These are phyloP conservation scores for Termitomyces heimii DNA, from an alignment of 768 basidiomycete genomes.

Conservation along the genomic window DNA sequence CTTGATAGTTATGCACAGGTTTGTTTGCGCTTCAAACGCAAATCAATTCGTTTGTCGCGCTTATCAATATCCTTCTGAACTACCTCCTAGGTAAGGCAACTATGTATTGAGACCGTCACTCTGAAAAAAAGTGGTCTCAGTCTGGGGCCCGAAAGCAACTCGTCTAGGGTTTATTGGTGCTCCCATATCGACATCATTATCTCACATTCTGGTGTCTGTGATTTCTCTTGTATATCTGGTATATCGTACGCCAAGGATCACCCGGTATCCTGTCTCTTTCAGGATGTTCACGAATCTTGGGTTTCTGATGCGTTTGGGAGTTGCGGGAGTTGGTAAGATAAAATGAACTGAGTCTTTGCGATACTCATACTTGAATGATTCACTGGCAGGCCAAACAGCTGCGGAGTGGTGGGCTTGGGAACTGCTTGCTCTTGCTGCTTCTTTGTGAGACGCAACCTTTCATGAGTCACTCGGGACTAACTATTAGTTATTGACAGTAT, in stretches of 20 bases:
- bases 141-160: constrained; percentile 76
- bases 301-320: constrained; percentile 62
- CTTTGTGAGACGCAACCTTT: constrained; percentile 25
- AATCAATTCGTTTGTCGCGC: constrained; percentile 51
- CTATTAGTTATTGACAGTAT: constrained; percentile 36
- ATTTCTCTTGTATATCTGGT: constrained; percentile 58
- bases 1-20: background rate
- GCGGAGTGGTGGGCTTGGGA: constrained; percentile 99
- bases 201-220: constrained; percentile 73
- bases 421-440: constrained; percentile 54
- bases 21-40: constrained; percentile 9
- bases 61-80: constrained; percentile 77
- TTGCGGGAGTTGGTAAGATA: constrained; percentile 65
- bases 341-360: background rate
- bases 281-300: constrained; percentile 62
- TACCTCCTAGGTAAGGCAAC: constrained; percentile 61
- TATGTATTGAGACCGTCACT: background rate
- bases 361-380: background rate
- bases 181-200: constrained; percentile 81
- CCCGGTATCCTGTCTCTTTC: constrained; percentile 73
- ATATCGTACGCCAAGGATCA: constrained; percentile 55
- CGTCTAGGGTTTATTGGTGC: constrained; percentile 89
- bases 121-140: constrained; percentile 20
- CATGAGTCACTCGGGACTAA: background rate
- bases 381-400: constrained; percentile 72